phyloP scores from a whole-genome alignment of 805 yeast species.

The Wickerhamomyces rabaulensis region DNA sequence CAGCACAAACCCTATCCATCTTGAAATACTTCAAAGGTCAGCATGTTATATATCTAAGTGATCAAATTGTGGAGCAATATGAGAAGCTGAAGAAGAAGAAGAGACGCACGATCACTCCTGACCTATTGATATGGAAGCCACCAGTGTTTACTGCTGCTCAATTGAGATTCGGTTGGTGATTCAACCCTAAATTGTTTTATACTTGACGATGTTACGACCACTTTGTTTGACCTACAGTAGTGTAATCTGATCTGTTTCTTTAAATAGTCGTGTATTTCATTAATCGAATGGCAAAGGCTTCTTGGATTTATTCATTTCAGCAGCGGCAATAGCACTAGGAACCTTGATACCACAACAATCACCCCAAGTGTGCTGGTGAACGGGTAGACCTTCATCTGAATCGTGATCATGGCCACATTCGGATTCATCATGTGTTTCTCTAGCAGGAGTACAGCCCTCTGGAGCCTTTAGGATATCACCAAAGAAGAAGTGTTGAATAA shows the following conservation, averaged over 20 bases:
- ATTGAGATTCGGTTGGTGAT: slow-evolving; percentile 88
- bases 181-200: not conserved
- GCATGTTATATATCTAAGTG: slow-evolving; percentile 82
- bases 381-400: slow-evolving; percentile 25
- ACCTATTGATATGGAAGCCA: slow-evolving; percentile 82
- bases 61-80: slow-evolving; percentile 71
- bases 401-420: slow-evolving; percentile 35
- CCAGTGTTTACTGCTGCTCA: slow-evolving; percentile 94
- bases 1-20: slow-evolving; percentile 86
- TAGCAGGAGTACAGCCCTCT: slow-evolving; percentile 48
- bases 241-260: not conserved
- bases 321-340: slow-evolving; percentile 94
- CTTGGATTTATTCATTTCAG: slow-evolving; percentile 34
- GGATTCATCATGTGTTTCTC: slow-evolving; percentile 22
- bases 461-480: slow-evolving; percentile 70
- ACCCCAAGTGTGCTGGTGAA: slow-evolving; percentile 70
- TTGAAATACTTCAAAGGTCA: slow-evolving; percentile 92
- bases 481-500: slow-evolving; percentile 90
- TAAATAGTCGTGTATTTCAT: slow-evolving; percentile 1
- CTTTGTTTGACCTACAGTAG: not conserved
- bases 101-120: slow-evolving; percentile 70
- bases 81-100: slow-evolving; percentile 64
- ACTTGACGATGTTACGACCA: not conserved
- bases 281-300: slow-evolving; percentile 66
- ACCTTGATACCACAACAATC: slow-evolving; percentile 97